Conservation (phyloP, 1,284 basidiomycete species). For the Cutaneotrichosporon sp. region DNA sequence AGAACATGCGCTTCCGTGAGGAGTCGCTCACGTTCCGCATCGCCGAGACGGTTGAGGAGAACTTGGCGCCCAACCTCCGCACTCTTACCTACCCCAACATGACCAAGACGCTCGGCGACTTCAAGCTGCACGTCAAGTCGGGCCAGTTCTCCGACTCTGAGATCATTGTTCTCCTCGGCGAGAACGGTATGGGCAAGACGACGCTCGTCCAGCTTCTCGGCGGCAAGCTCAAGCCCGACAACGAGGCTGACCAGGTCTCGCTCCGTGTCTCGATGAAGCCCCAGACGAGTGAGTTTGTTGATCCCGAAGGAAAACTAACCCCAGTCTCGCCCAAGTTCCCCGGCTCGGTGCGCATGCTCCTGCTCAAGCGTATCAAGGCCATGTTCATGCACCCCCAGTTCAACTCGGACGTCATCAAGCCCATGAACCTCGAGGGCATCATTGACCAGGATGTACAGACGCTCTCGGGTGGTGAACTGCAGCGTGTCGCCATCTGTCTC, state of each 20-base stretch:
- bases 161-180: constrained; percentile 94
- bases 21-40: constrained; percentile 94
- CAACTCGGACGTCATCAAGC: constrained; percentile 93
- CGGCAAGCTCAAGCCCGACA: constrained; percentile 78
- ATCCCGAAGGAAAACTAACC: background rate
- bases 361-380: constrained; percentile 88
- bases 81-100: constrained; percentile 87
- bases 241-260: constrained; percentile 70
- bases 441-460: constrained; percentile 97
- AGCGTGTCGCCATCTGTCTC: constrained; percentile 90
- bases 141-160: constrained; percentile 93
- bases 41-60: constrained; percentile 86
- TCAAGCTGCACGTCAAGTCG: constrained; percentile 85
- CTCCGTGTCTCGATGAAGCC: constrained; percentile 87
- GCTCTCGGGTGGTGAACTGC: constrained; percentile 91
- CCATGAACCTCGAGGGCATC: constrained; percentile 84
- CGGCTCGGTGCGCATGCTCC: constrained; percentile 85
- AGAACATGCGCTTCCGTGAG: constrained; percentile 93
- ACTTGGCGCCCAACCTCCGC: constrained; percentile 70
- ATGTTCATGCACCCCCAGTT: constrained; percentile 97
- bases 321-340: constrained; percentile 89
- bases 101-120: constrained; percentile 89
- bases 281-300: constrained; percentile 59
- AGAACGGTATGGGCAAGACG: constrained; percentile 97
- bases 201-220: constrained; percentile 91